These are phyloP conservation scores for Xerophyta viscosa DNA, from an alignment of 106 monocot genomes.

Conservation along the genomic window DNA sequence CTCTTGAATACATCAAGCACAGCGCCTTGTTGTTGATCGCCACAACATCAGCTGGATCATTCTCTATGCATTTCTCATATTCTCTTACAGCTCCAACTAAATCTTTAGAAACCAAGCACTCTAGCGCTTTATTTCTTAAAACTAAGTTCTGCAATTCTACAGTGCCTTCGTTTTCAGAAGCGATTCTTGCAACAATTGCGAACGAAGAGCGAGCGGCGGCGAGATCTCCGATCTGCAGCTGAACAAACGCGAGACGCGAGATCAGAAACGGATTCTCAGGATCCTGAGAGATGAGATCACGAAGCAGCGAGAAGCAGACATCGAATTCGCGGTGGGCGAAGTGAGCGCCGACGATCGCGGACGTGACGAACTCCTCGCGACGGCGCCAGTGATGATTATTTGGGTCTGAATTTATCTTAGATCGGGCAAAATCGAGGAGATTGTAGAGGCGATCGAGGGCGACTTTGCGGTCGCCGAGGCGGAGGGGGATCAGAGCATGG, in stretches of 20 bases:
- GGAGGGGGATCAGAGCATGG: slow-evolving; percentile 68
- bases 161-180: not conserved
- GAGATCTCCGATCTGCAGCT: slow-evolving; percentile 93
- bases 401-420: not conserved
- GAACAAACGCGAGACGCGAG: slow-evolving; percentile 63
- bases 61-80: slow-evolving; percentile 87
- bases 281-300: slow-evolving; percentile 33
- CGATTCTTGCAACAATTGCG: slow-evolving; percentile 35
- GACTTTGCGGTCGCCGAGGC: slow-evolving; percentile 45
- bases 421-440: slow-evolving; percentile 48
- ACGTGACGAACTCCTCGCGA: slow-evolving; percentile 50
- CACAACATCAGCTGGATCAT: slow-evolving; percentile 60
- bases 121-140: slow-evolving; percentile 61
- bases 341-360: slow-evolving; percentile 47
- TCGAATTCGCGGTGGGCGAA: slow-evolving; percentile 80
- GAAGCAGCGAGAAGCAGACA: slow-evolving; percentile 47
- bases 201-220: slow-evolving; percentile 49
- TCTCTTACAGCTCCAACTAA: slow-evolving; percentile 76
- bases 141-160: slow-evolving; percentile 43
- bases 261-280: slow-evolving; percentile 55
- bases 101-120: slow-evolving; percentile 57
- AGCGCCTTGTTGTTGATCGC: slow-evolving; percentile 92
- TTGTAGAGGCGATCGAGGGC: slow-evolving; percentile 76
- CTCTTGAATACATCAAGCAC: slow-evolving; percentile 87
- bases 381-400: slow-evolving; percentile 31